These are phyloP conservation scores for Coemansia sp. DNA, from an alignment of 192 early-diverging fungal genomes.

Conservation along the genomic window DNA sequence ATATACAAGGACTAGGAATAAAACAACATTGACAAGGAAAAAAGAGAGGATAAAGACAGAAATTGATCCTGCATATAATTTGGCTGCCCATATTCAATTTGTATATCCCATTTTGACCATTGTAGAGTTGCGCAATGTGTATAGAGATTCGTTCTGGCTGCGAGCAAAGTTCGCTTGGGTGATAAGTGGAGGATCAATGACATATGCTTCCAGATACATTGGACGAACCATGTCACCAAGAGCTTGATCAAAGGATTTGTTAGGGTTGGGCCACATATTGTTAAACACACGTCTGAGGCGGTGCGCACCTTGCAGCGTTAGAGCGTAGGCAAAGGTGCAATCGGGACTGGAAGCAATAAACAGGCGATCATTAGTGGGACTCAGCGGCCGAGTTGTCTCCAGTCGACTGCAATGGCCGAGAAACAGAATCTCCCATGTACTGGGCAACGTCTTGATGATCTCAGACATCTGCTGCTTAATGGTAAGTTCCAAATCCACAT, in stretches of 20 bases:
- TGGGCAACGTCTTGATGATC: conserved; percentile 1
- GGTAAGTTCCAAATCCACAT: conserved; percentile 16
- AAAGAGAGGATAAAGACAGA: not conserved
- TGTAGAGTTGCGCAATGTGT: conserved; percentile 10
- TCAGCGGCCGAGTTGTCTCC: not conserved
- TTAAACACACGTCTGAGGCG: conserved; percentile 28
- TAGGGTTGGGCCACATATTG: conserved; percentile 29
- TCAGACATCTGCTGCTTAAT: conserved; percentile 26
- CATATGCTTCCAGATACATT: conserved; percentile 29
- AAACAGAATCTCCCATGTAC: conserved; percentile 25
- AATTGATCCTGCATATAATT: not conserved
- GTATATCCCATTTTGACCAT: conserved; percentile 1
- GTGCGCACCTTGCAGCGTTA: conserved; percentile 15
- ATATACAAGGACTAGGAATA: too few species aligned
- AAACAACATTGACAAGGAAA: too few species aligned
- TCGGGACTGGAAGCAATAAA: conserved; percentile 17
- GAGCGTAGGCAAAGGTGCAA: conserved; percentile 32
- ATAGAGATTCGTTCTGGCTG: not conserved
- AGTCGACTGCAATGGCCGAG: conserved; percentile 20
- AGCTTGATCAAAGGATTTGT: conserved; percentile 12
- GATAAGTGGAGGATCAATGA: conserved; percentile 28
- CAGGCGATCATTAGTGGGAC: conserved; percentile 2
- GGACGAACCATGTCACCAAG: conserved; percentile 27
- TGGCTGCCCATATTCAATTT: not conserved
- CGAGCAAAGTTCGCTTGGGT: too few species aligned